Conservation (phyloP, 495 filamentous ascomycete genomes). For the Penicillium riverlandense region DNA sequence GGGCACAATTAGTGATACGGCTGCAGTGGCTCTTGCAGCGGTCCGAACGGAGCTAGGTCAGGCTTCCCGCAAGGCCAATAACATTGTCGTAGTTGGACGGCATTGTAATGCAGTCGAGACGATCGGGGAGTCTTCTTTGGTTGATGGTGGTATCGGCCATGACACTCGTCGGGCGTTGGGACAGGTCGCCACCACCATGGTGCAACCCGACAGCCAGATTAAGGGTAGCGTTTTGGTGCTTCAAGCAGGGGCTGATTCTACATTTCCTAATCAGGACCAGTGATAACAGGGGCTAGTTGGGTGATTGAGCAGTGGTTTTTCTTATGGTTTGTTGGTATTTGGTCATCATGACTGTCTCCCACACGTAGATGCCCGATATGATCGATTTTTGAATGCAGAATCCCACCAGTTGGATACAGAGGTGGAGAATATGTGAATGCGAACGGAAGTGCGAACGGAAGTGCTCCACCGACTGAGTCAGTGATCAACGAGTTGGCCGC, state of each 20-base stretch:
- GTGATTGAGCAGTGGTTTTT: neutral
- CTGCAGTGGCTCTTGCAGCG: slow-evolving; percentile 23
- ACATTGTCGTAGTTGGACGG: slow-evolving; percentile 70
- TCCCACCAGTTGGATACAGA: slow-evolving; percentile 44
- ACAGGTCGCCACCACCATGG: slow-evolving; percentile 54
- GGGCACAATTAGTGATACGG: slow-evolving; percentile 12
- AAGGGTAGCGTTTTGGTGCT: slow-evolving; percentile 74
- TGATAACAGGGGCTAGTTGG: neutral
- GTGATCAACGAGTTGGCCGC: too few relatives aligned
- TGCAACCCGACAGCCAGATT: slow-evolving; percentile 46
- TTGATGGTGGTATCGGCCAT: slow-evolving; percentile 22
- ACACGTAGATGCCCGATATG: slow-evolving; percentile 51
- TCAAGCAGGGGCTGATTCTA: slow-evolving; percentile 44
- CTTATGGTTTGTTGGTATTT: slow-evolving; percentile 44
- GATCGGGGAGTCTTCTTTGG: slow-evolving; percentile 1
- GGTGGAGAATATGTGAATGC: too few relatives aligned
- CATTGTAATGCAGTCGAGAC: slow-evolving; percentile 22
- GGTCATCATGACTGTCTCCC: slow-evolving; percentile 39
- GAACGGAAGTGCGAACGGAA: too few relatives aligned
- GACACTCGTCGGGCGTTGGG: slow-evolving; percentile 62
- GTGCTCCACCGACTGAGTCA: too few relatives aligned
- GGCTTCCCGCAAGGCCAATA: slow-evolving; percentile 61
- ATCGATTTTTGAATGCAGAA: slow-evolving; percentile 50
- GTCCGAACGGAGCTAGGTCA: slow-evolving; percentile 57
- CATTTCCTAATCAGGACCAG: neutral